Base-by-base conservation (phyloP, 1,284 basidiomycete species). In the Singerocomus inundabilis region DNA sequence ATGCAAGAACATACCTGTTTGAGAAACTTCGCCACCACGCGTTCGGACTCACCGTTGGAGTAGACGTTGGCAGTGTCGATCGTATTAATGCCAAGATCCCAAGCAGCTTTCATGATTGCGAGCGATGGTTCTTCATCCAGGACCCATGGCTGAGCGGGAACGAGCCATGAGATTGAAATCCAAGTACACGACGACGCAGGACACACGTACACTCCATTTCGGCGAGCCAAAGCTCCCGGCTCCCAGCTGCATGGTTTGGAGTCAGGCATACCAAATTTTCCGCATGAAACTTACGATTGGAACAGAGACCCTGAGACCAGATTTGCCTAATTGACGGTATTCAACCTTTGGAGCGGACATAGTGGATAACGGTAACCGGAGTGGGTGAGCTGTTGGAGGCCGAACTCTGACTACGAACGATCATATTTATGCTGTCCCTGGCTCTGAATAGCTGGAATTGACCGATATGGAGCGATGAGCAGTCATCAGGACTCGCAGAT, bases 11-110 rank as follows among this genome's bases (percentile, higher is more conserved):
- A n/a, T 36, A 70, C 74, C 65, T 71, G 60, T 49, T 77, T 72
- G 53, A 87, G 70, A 41, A 84, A 84, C 56, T 79, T 77, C 10
- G 74, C 81, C 9, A 78, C 55, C 25, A 78, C 41, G 4, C 62
- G 58, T 43, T 78, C 76, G 0, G 75, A 77, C 48, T 74, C 72
- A 7, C 79, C 78, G 45, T 78, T 75, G 5, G 75, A 78, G 52
- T 81, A 81, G 3, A 77, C 63, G 57, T 85, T 82, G 24, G 82
- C 80, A 0, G 84, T 84, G 56, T 80, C 78, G 51, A 77, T 66
- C 15, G 74, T 77, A 48, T 68, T 77, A 49, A 77, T 65, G 2
- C 74, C 75, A 6, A 61, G 57, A 41, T 73, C 72, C 76, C 76
- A 79, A 6, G 77, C 77, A 8, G 72, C 70, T 45, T 78, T 76